Evolutionary conservation across 2,329 filamentous ascomycete genomes (phyloP).

Genomic region (Arthrobotrys iridis): DNA sequence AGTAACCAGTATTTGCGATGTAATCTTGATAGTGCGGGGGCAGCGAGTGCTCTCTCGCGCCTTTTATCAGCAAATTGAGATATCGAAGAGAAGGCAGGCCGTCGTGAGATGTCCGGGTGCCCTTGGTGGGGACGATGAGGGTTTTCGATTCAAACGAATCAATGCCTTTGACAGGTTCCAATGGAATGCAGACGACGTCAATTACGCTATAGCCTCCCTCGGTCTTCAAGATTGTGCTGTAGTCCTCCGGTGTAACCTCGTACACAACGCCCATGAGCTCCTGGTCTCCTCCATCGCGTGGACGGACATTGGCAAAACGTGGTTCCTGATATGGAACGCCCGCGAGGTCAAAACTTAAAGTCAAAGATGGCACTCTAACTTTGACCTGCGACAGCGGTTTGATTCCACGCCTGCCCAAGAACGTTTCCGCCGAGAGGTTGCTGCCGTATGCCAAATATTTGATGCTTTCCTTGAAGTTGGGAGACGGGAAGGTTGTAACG

Average conservation of each 20-base stretch:
- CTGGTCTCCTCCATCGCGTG: slow-evolving; percentile 70
- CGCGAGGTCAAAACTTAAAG: slow-evolving; percentile 83
- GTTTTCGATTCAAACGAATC: slow-evolving; percentile 80
- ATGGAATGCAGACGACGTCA: slow-evolving; percentile 63
- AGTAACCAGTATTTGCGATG: slow-evolving; percentile 74
- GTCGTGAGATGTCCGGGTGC: slow-evolving; percentile 72
- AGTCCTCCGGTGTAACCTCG: slow-evolving; percentile 86
- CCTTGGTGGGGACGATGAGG: slow-evolving; percentile 72
- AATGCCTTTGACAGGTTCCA: slow-evolving; percentile 63
- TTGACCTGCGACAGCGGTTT: slow-evolving; percentile 81
- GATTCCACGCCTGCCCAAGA: slow-evolving; percentile 80
- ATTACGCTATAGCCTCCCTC: slow-evolving; percentile 93
- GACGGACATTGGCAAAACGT: slow-evolving; percentile 85
- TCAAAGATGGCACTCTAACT: slow-evolving; percentile 80
- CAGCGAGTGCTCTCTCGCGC: slow-evolving; percentile 81
- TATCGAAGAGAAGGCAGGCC: slow-evolving; percentile 87
- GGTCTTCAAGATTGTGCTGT: slow-evolving; percentile 83
- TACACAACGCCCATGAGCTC: slow-evolving; percentile 93
- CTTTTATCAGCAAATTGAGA: slow-evolving; percentile 79
- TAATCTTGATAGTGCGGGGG: slow-evolving; percentile 81
- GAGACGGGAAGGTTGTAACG: slow-evolving; percentile 39
- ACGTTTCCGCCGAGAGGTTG: slow-evolving; percentile 80
- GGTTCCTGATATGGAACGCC: slow-evolving; percentile 88
- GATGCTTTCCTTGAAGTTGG: slow-evolving; percentile 65
- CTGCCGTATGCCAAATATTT: slow-evolving; percentile 92